Evolutionary conservation across 768 basidiomycete genomes (phyloP).

Genomic region (Ramaria sp.): DNA sequence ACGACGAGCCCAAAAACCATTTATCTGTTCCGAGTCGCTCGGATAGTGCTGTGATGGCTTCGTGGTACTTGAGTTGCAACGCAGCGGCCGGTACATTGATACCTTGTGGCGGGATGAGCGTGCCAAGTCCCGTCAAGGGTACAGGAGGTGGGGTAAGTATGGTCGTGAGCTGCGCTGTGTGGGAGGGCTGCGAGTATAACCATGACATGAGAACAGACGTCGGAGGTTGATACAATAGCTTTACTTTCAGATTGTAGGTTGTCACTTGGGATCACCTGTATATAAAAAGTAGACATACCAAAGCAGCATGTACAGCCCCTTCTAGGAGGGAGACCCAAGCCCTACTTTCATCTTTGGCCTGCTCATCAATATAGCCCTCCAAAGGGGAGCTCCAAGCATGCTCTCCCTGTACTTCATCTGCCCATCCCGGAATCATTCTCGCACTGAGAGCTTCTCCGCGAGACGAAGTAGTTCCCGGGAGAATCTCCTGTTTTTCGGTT

Average conservation of each 20-base stretch:
- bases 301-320: constrained; percentile 62
- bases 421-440: constrained; percentile 66
- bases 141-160: constrained; percentile 56
- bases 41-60: constrained; percentile 63
- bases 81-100: constrained; percentile 27
- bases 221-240: constrained; percentile 27
- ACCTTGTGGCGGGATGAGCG: constrained; percentile 52
- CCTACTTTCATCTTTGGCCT: constrained; percentile 59
- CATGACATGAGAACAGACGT: constrained; percentile 26
- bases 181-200: not conserved
- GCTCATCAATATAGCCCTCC: constrained; percentile 58
- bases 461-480: constrained; percentile 14
- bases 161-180: constrained; percentile 26
- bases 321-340: constrained; percentile 80
- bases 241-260: not conserved
- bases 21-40: constrained; percentile 65
- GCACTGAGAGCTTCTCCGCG: constrained; percentile 48
- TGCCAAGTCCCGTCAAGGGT: constrained; percentile 58
- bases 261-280: not conserved
- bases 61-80: constrained; percentile 39
- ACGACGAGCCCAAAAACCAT: constrained; percentile 78
- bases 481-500: constrained; percentile 15
- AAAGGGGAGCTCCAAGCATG: constrained; percentile 29
- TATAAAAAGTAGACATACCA: constrained; percentile 34
- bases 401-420: constrained; percentile 37